phyloP scores from a whole-genome alignment of 345 rosid genomes.

The Cardamine occulta region DNA sequence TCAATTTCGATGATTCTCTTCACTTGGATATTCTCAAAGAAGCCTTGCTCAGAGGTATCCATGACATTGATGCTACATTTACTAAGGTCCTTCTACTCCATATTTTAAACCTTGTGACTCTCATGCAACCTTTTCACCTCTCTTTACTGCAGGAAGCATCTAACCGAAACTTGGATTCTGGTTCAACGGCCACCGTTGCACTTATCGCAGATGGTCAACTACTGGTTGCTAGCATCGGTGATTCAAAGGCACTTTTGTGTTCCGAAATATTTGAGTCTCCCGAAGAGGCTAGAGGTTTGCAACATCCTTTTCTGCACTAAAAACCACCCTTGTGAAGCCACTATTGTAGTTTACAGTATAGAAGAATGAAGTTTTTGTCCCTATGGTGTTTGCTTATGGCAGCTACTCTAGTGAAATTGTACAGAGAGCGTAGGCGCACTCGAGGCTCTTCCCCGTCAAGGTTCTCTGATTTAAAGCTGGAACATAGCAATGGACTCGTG shows the following conservation, averaged over 20 bases:
- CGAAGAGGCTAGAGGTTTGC: slow-evolving; percentile 75
- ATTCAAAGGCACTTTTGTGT: slow-evolving; percentile 94
- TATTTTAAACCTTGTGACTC: neutral
- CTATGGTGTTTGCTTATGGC: slow-evolving; percentile 43
- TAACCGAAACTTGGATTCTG: slow-evolving; percentile 59
- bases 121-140: neutral
- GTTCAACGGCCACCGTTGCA: slow-evolving; percentile 81
- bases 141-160: slow-evolving; percentile 58
- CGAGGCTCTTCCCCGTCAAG: slow-evolving; percentile 54
- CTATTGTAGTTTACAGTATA: neutral
- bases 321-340: too few species aligned
- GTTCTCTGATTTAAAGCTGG: slow-evolving; percentile 50
- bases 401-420: slow-evolving; percentile 74
- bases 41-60: slow-evolving; percentile 81
- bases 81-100: slow-evolving; percentile 51
- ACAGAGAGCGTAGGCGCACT: slow-evolving; percentile 64
- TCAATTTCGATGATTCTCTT: slow-evolving; percentile 60
- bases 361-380: neutral
- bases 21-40: slow-evolving; percentile 79
- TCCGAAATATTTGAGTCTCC: slow-evolving; percentile 77
- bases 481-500: slow-evolving; percentile 52
- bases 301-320: neutral
- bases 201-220: slow-evolving; percentile 74
- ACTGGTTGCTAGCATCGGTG: slow-evolving; percentile 87
- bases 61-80: slow-evolving; percentile 80